Conservation (phyloP, 2,329 filamentous ascomycete species). For the Coniochaeta prunicola region DNA sequence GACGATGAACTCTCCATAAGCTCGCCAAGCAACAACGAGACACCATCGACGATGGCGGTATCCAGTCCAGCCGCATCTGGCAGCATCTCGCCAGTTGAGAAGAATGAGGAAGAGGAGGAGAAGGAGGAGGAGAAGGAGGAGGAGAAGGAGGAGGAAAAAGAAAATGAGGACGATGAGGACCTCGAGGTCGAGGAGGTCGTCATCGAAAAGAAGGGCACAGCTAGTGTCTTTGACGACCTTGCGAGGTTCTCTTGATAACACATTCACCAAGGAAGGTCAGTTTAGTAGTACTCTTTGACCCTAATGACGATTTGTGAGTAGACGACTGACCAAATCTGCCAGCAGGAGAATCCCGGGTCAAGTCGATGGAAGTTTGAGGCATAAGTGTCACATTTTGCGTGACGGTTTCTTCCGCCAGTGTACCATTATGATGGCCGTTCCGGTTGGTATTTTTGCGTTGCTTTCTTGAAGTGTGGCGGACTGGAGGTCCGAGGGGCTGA, state of each 20-base stretch:
- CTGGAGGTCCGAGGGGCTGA: too few species aligned
- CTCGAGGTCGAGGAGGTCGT: constrained; percentile 42
- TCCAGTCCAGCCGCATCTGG: neutral
- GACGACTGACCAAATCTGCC: neutral
- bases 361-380: neutral
- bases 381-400: neutral
- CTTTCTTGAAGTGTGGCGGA: too few species aligned
- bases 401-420: neutral
- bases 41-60: neutral
- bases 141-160: constrained; percentile 29
- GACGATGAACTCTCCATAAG: neutral
- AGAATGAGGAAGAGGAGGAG: neutral
- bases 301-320: too few species aligned
- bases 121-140: constrained; percentile 25
- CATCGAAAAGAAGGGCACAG: neutral
- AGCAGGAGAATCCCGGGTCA: neutral
- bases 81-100: neutral
- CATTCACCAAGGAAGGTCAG: too few species aligned
- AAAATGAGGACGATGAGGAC: constrained; percentile 42
- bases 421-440: neutral
- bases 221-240: neutral
- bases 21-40: neutral
- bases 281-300: too few species aligned
- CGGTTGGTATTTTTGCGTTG: neutral
- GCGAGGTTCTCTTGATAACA: neutral